Percentiles rank a stretch among this genome's conserved stretches.
Evolutionary conservation across 2,329 filamentous ascomycete genomes (phyloP).

Genomic region (Periconia macrospinosa): DNA sequence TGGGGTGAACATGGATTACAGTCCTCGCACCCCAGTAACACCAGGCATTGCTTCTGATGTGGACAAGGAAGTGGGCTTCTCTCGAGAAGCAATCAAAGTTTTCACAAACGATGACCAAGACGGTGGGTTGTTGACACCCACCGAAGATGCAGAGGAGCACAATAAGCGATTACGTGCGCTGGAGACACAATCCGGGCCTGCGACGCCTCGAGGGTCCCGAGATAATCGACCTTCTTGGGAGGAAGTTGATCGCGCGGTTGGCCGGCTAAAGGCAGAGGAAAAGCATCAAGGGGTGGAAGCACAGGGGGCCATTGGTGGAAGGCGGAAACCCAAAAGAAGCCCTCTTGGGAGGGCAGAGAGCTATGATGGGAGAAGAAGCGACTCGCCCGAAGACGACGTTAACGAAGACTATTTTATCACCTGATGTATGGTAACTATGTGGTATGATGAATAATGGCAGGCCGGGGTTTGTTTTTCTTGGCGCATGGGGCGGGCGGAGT

Average conservation of each 20-base stretch:
- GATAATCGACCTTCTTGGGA: slow-evolving; percentile 42
- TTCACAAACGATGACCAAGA: slow-evolving; percentile 17
- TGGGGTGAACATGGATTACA: slow-evolving; percentile 32
- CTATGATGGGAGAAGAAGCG: slow-evolving; percentile 19
- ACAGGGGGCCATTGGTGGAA: slow-evolving; percentile 9
- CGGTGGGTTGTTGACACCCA: slow-evolving; percentile 11
- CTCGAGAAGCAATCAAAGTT: slow-evolving; percentile 2
- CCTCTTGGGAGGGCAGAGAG: slow-evolving; percentile 36
- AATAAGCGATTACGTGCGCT: slow-evolving; percentile 32
- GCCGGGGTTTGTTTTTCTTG: too few relatives aligned
- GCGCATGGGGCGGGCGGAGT: not conserved
- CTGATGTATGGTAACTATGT: not conserved
- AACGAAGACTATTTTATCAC: slow-evolving; percentile 5
- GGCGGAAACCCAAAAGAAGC: slow-evolving; percentile 27
- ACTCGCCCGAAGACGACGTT: slow-evolving; percentile 14
- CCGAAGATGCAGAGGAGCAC: slow-evolving; percentile 23
- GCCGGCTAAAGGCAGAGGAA: slow-evolving; percentile 33
- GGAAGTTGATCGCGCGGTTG: slow-evolving; percentile 39
- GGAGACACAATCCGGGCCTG: slow-evolving; percentile 48
- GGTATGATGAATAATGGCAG: not conserved
- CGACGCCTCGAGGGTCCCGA: slow-evolving; percentile 46
- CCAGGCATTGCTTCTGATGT: slow-evolving; percentile 11
- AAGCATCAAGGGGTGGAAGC: slow-evolving; percentile 14
- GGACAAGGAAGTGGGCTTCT: slow-evolving; percentile 10
- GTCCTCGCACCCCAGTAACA: slow-evolving; percentile 38